Evolutionary conservation across 805 yeast species (phyloP).

Genomic region (Wickerhamiella musiphila): DNA sequence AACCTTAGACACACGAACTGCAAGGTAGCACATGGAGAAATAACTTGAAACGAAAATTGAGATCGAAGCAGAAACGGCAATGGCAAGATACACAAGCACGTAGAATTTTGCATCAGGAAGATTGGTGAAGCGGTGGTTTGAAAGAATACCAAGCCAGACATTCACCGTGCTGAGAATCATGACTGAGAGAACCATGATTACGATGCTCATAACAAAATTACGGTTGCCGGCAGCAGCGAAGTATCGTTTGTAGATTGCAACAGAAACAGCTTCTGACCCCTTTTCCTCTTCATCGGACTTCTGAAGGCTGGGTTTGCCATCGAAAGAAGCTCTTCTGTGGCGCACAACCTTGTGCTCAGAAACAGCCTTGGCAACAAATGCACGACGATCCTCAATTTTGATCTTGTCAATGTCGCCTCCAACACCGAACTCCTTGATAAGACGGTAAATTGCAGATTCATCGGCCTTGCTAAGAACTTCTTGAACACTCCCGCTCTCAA

Average conservation of each 20-base stretch:
- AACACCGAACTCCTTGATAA: slow-evolving; percentile 35
- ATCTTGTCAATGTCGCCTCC: slow-evolving; percentile 69
- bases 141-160: slow-evolving; percentile 14
- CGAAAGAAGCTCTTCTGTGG: slow-evolving; percentile 5
- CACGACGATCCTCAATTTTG: slow-evolving; percentile 51
- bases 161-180: slow-evolving; percentile 9
- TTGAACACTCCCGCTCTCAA: slow-evolving; percentile 41
- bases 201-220: slow-evolving; percentile 26
- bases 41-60: slow-evolving; percentile 15
- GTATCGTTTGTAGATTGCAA: slow-evolving; percentile 14
- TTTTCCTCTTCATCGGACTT: slow-evolving; percentile 19
- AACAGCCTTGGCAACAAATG: slow-evolving; percentile 38
- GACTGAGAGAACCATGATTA: slow-evolving; percentile 19
- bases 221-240: slow-evolving; percentile 17
- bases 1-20: slow-evolving; percentile 6
- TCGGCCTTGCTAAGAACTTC: slow-evolving; percentile 28
- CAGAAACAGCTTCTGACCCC: slow-evolving; percentile 10
- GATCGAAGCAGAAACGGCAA: slow-evolving; percentile 21
- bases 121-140: slow-evolving; percentile 11
- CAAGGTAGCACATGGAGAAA: slow-evolving; percentile 45
- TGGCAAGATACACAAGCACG: slow-evolving; percentile 54
- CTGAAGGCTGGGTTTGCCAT: slow-evolving; percentile 2
- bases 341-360: slow-evolving; percentile 14
- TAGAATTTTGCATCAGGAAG: slow-evolving; percentile 27
- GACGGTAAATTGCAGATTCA: slow-evolving; percentile 8